Evolutionary conservation across 2,329 filamentous ascomycete species (phyloP).

Genomic region (Phialocephala sp.): DNA sequence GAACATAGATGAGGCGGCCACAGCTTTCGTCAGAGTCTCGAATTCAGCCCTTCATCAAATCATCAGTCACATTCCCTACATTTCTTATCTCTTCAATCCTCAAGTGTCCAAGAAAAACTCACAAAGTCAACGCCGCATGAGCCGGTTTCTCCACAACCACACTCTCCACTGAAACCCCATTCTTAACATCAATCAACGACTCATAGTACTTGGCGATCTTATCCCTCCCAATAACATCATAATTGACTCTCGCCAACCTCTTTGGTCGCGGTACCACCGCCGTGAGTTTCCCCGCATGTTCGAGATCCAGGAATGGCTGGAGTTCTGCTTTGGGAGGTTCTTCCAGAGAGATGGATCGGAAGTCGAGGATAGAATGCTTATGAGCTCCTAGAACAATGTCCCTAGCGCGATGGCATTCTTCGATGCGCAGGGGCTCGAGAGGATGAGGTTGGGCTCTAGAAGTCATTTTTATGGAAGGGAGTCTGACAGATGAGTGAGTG

Average conservation of each 20-base stretch:
- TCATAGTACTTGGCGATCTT: conserved; percentile 60
- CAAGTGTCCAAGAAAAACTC: conserved; percentile 20
- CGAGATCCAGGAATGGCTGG: conserved; percentile 53
- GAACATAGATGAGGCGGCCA: conserved; percentile 57
- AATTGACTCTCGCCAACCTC: conserved; percentile 58
- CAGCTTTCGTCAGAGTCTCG: conserved; percentile 52
- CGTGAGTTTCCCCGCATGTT: conserved; percentile 47
- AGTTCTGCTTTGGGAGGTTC: conserved; percentile 59
- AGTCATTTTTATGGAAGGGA: conserved; percentile 13
- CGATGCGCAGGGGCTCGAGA: conserved; percentile 50
- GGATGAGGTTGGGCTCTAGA: conserved; percentile 46
- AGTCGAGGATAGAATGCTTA: conserved; percentile 56
- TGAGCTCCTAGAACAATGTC: conserved; percentile 47
- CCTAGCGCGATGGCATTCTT: conserved; percentile 59
- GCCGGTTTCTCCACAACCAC: conserved; percentile 51
- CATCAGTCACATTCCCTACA: neutral
- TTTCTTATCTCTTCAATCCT: neutral
- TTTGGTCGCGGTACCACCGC: conserved; percentile 50
- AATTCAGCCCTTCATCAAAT: conserved; percentile 50
- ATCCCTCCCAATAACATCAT: conserved; percentile 60
- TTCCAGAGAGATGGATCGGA: conserved; percentile 63
- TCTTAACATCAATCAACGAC: conserved; percentile 54
- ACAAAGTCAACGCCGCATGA: conserved; percentile 55
- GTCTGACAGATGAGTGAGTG: neutral
- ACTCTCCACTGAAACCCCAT: conserved; percentile 49